A percentile compares a stretch with the other conserved stretches of the same genome.
Conservation (phyloP, 164 flowering plant genomes). For the Cinnamomum chago region DNA sequence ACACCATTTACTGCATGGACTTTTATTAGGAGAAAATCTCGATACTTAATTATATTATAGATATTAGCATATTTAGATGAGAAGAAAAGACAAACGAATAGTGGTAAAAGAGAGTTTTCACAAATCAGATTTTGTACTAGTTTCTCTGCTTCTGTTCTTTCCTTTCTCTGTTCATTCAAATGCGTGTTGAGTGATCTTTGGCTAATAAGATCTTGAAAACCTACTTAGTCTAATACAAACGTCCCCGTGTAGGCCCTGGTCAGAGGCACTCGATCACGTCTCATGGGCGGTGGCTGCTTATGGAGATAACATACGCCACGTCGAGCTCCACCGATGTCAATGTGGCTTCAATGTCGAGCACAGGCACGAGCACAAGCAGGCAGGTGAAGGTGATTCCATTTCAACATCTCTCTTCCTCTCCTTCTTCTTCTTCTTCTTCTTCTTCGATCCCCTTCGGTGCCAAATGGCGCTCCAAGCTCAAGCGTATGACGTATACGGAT, state of each 20-base stretch:
- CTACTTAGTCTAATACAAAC: background rate
- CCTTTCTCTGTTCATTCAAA: too few relatives aligned
- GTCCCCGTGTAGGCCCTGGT: background rate
- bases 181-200: too few relatives aligned
- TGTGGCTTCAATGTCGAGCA: constrained; percentile 6
- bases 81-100: too few relatives aligned
- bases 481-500: constrained; percentile 42
- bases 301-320: constrained; percentile 77
- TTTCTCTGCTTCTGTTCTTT: too few relatives aligned
- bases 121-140: too few relatives aligned
- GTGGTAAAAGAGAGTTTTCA: too few relatives aligned
- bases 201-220: too few relatives aligned
- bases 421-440: constrained; percentile 21
- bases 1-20: too few relatives aligned
- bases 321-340: constrained; percentile 45
- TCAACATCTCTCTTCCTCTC: constrained; percentile 47
- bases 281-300: constrained; percentile 8
- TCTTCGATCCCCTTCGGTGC: constrained; percentile 19
- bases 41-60: too few relatives aligned
- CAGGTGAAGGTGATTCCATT: constrained; percentile 55
- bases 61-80: too few relatives aligned
- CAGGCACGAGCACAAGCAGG: constrained; percentile 10
- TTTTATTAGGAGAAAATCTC: too few relatives aligned
- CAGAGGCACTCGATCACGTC: background rate
- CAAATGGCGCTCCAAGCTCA: constrained; percentile 40